Evolutionary conservation across 2,329 filamentous ascomycete genomes (phyloP).

Genomic region (Camptophora hylomeconis): DNA sequence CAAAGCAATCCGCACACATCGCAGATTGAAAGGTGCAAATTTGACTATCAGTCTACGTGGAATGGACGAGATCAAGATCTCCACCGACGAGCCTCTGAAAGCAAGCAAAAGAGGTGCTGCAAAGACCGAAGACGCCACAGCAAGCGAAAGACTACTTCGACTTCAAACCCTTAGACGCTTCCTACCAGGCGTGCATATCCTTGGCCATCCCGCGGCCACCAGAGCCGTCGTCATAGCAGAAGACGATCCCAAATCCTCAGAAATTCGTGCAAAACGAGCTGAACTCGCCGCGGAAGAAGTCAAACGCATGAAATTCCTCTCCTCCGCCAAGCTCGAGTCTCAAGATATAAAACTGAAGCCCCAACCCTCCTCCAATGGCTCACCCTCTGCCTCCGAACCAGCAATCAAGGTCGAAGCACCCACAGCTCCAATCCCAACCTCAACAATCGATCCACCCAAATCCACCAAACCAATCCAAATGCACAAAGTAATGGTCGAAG

Average conservation of each 20-base stretch:
- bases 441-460: conserved; percentile 6
- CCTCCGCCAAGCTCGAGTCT: conserved; percentile 1
- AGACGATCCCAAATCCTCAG: conserved; percentile 16
- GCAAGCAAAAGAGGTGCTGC: conserved; percentile 31
- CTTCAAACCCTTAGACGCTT: conserved; percentile 75
- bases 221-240: conserved; percentile 31
- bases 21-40: conserved; percentile 59
- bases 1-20: conserved; percentile 62
- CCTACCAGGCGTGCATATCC: conserved; percentile 72
- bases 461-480: conserved; percentile 57
- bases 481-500: conserved; percentile 74
- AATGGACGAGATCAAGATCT: conserved; percentile 56
- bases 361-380: conserved; percentile 1
- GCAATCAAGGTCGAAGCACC: conserved; percentile 5
- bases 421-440: conserved; percentile 1
- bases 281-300: neutral
- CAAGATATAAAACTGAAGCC: conserved; percentile 12
- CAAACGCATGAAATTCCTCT: conserved; percentile 3
- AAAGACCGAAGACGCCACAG: conserved; percentile 33
- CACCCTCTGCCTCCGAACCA: conserved; percentile 2
- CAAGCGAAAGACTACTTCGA: conserved; percentile 57
- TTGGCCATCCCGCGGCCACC: conserved; percentile 73
- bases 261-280: conserved; percentile 13
- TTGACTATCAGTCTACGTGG: conserved; percentile 41
- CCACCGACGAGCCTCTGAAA: conserved; percentile 43